These are phyloP conservation scores for Bertia moriformis DNA, from an alignment of 2,329 filamentous ascomycete genomes.

Conservation along the genomic window DNA sequence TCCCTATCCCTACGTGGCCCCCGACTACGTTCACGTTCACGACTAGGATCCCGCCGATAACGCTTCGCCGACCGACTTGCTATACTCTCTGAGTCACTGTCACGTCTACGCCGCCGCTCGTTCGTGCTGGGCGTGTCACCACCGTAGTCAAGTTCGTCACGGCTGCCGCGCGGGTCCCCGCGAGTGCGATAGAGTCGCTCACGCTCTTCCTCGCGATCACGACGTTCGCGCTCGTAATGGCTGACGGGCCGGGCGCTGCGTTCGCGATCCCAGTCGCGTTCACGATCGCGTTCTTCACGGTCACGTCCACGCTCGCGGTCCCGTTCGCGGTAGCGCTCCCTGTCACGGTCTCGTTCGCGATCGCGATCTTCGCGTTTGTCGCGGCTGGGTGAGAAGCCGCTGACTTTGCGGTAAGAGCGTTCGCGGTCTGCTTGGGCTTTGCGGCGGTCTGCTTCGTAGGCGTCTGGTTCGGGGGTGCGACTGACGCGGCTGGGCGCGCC, in stretches of 20 bases:
- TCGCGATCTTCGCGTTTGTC: conserved; percentile 5
- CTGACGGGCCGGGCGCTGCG: conserved; percentile 40
- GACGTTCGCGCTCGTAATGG: conserved; percentile 72
- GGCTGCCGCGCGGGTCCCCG: conserved; percentile 43
- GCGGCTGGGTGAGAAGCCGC: conserved; percentile 26
- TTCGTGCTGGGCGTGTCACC: conserved; percentile 23
- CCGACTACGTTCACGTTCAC: not conserved
- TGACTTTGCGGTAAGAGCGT: conserved; percentile 75
- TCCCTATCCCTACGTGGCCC: not conserved
- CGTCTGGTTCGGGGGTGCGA: conserved; percentile 79
- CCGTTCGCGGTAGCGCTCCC: conserved; percentile 21
- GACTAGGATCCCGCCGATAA: conserved; percentile 1
- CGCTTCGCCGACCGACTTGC: conserved; percentile 1
- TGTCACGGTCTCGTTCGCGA: conserved; percentile 18
- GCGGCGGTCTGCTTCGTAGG: conserved; percentile 87
- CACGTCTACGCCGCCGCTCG: not conserved
- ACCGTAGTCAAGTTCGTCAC: conserved; percentile 84
- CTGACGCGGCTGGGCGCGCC: conserved; percentile 49
- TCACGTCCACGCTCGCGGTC: conserved; percentile 20
- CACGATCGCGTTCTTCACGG: conserved; percentile 12
- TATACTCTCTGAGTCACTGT: not conserved
- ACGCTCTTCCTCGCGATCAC: conserved; percentile 78
- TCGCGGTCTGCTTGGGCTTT: conserved; percentile 90
- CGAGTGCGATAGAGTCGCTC: conserved; percentile 79
- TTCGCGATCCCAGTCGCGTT: conserved; percentile 13